Percentiles rank a stretch among this genome's conserved stretches.
Evolutionary conservation across 768 basidiomycete genomes (phyloP).

Genomic region (Mycena epipterygia): DNA sequence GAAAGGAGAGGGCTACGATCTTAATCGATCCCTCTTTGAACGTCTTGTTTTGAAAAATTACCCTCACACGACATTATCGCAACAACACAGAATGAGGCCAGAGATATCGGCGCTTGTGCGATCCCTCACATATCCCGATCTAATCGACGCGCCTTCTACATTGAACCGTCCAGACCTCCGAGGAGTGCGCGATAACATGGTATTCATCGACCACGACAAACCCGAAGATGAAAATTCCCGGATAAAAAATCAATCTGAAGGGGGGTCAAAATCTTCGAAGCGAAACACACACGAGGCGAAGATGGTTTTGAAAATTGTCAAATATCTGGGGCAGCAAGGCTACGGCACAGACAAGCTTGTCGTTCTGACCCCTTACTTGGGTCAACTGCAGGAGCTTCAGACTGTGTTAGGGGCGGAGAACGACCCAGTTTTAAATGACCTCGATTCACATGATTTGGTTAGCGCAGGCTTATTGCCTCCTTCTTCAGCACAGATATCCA

Average conservation of each 20-base stretch:
- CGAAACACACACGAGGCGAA: slow-evolving; percentile 70
- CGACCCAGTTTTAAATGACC: slow-evolving; percentile 74
- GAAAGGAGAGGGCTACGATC: slow-evolving; percentile 75
- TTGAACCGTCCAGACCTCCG: slow-evolving; percentile 62
- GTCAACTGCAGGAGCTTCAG: slow-evolving; percentile 69
- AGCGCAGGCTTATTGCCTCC: slow-evolving; percentile 66
- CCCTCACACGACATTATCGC: slow-evolving; percentile 67
- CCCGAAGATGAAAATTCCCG: slow-evolving; percentile 64
- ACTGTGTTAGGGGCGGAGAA: slow-evolving; percentile 58
- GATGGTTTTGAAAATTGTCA: slow-evolving; percentile 77
- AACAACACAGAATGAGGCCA: slow-evolving; percentile 83
- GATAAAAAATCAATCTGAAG: slow-evolving; percentile 61
- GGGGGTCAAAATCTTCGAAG: slow-evolving; percentile 66
- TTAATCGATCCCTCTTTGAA: slow-evolving; percentile 79
- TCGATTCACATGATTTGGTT: slow-evolving; percentile 71
- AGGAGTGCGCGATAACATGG: slow-evolving; percentile 68
- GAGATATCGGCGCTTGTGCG: slow-evolving; percentile 77
- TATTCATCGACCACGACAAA: slow-evolving; percentile 71
- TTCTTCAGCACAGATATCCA: slow-evolving; percentile 53
- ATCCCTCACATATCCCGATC: slow-evolving; percentile 73
- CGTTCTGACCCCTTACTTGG: slow-evolving; percentile 78
- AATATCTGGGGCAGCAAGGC: slow-evolving; percentile 77
- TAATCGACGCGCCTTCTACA: slow-evolving; percentile 68
- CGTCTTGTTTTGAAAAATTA: slow-evolving; percentile 73
- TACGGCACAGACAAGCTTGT: slow-evolving; percentile 73